These are phyloP conservation scores for Corymbia calophylla DNA, from an alignment of 441 rosid species.

Conservation along the genomic window DNA sequence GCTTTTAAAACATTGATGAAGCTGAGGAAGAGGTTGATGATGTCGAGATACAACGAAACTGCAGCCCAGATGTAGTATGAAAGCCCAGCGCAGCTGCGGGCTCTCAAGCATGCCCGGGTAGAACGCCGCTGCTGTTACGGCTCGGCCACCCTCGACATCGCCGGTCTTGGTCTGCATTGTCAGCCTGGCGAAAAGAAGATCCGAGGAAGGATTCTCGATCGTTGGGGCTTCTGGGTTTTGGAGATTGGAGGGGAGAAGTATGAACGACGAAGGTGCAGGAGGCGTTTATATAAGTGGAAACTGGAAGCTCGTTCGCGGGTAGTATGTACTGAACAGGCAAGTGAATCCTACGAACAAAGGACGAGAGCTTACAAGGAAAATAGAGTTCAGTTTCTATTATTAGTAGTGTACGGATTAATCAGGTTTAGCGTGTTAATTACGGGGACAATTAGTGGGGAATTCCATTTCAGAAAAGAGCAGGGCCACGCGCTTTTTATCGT, in stretches of 20 bases:
- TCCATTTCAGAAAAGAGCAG: neutral
- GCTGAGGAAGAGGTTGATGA: too few relatives aligned
- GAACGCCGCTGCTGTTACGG: neutral
- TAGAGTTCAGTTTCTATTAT: neutral
- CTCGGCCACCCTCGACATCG: conserved; percentile 9
- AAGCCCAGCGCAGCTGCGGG: conserved; percentile 41
- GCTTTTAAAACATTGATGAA: too few relatives aligned
- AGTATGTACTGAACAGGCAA: neutral
- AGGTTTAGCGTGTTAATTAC: neutral
- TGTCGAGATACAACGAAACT: too few relatives aligned
- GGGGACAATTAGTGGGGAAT: neutral
- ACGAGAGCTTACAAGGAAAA: neutral
- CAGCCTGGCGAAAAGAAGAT: conserved; percentile 1
- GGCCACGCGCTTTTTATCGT: neutral
- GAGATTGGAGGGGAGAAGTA: neutral
- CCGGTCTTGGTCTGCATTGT: conserved; percentile 6
- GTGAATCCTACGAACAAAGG: neutral
- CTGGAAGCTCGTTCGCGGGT: neutral
- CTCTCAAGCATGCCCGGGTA: conserved; percentile 28
- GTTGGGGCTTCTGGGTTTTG: neutral
- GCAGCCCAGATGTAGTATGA: too few relatives aligned
- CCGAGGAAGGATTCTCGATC: neutral
- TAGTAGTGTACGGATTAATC: neutral
- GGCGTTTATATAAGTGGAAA: neutral
- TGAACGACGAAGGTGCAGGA: neutral